These are phyloP conservation scores for Rosa persica DNA, from an alignment of 306 rosid species.

Conservation along the genomic window DNA sequence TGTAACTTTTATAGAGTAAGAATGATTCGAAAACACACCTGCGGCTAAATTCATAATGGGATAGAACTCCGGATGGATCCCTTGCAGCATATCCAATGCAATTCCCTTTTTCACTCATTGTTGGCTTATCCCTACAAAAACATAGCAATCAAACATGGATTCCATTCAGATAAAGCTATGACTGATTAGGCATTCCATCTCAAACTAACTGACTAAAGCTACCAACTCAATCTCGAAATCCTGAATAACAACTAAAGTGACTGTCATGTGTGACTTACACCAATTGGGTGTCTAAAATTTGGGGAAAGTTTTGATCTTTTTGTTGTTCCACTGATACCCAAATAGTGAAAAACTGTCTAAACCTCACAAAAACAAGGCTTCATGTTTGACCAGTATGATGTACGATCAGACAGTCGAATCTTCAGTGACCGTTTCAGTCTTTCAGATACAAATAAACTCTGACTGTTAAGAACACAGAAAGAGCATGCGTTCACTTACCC, in stretches of 20 bases:
- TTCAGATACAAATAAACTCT: background rate
- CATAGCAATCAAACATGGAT: background rate
- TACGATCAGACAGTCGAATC: background rate
- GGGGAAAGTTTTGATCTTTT: background rate
- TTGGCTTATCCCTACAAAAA: background rate
- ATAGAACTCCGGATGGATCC: slow-evolving; percentile 65
- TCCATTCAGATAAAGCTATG: background rate
- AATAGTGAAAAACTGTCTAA: background rate
- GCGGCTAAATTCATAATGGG: slow-evolving; percentile 73
- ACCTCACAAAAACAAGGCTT: slow-evolving; percentile 5
- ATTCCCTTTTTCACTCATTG: slow-evolving; percentile 44
- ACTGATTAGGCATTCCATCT: background rate
- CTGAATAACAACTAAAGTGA: background rate
- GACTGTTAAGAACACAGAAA: background rate
- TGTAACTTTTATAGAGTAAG: background rate
- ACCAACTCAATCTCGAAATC: background rate
- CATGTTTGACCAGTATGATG: background rate
- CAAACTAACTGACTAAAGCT: background rate
- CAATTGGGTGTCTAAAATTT: background rate
- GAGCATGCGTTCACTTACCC: background rate
- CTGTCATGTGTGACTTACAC: background rate
- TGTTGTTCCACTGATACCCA: background rate
- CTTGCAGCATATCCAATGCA: slow-evolving; percentile 86
- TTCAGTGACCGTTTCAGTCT: too few relatives aligned
- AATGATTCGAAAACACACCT: slow-evolving; percentile 36